phyloP scores from a whole-genome alignment of 140 eudicot species.

The Oenanthe javanica region DNA sequence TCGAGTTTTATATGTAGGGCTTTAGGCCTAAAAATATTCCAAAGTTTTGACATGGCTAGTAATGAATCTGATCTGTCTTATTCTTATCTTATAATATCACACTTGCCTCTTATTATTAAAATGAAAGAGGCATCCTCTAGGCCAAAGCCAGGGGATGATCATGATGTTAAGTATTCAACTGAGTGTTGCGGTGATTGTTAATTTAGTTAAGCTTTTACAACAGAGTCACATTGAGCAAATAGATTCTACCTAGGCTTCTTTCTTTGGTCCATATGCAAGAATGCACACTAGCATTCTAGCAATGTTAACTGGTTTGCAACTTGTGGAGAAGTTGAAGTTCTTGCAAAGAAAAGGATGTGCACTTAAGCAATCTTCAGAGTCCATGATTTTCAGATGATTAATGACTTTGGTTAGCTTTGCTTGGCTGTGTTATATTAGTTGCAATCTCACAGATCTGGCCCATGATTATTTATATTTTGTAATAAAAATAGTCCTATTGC shows the following conservation, averaged over 20 bases:
- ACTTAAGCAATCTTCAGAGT: no score
- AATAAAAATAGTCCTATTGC: no score
- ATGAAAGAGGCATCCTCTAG: background rate
- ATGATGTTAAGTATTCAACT: conserved; percentile 4
- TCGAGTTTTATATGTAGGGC: background rate
- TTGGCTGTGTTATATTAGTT: no score
- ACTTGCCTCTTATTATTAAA: background rate
- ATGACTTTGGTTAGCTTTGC: no score
- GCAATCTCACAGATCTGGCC: no score
- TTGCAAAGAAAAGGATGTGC: conserved; percentile 26
- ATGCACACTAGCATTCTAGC: conserved; percentile 52
- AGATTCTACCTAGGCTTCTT: conserved; percentile 59
- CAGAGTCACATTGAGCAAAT: conserved; percentile 32
- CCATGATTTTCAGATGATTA: no score
- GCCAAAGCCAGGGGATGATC: background rate
- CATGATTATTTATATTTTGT: no score
- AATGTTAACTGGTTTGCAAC: no score
- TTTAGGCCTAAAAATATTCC: background rate
- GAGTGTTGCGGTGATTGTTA: conserved; percentile 56
- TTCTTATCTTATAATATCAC: no score
- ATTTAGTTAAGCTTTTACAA: conserved; percentile 86
- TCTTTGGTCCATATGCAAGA: conserved; percentile 34
- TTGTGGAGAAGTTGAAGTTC: conserved; percentile 65
- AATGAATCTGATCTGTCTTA: background rate
- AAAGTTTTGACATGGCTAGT: background rate